phyloP scores from a whole-genome alignment of 352 stramenopile species.

The Pilasporangium apinafurcum region DNA sequence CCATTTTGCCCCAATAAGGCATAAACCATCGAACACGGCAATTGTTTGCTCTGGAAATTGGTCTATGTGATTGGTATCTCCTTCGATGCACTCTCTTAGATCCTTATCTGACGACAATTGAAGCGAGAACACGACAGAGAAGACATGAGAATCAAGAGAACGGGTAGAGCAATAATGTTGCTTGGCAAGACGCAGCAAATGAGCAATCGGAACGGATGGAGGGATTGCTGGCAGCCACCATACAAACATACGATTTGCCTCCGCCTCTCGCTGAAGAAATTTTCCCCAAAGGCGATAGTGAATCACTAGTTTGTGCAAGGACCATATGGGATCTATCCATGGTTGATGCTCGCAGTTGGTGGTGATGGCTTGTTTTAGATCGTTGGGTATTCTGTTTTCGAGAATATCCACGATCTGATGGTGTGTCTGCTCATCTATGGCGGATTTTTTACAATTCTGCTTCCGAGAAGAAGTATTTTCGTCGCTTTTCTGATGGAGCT shows the following conservation, averaged over 20 bases:
- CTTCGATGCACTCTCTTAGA: background rate
- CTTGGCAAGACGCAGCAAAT: background rate
- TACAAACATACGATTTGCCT: background rate
- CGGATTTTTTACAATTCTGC: too few relatives aligned
- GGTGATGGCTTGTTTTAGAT: too few relatives aligned
- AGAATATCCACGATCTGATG: too few relatives aligned
- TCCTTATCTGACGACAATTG: background rate
- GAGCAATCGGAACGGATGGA: background rate
- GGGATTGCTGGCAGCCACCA: constrained; percentile 6
- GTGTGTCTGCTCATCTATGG: too few relatives aligned
- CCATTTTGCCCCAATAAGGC: constrained; percentile 1
- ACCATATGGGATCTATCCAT: background rate
- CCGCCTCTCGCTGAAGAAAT: background rate
- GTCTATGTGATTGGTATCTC: background rate
- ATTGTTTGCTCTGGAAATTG: background rate
- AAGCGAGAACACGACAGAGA: background rate
- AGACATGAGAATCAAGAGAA: background rate
- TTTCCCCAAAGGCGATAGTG: background rate
- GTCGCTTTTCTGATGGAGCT: too few relatives aligned
- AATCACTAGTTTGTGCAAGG: background rate
- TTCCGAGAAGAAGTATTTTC: too few relatives aligned
- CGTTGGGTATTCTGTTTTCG: too few relatives aligned
- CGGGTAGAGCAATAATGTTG: background rate
- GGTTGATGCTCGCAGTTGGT: background rate
- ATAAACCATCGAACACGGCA: constrained; percentile 3